Percentiles rank a stretch among this genome's conserved stretches.
Conservation (phyloP, 768 basidiomycete species). For the Amanita muscaria region DNA sequence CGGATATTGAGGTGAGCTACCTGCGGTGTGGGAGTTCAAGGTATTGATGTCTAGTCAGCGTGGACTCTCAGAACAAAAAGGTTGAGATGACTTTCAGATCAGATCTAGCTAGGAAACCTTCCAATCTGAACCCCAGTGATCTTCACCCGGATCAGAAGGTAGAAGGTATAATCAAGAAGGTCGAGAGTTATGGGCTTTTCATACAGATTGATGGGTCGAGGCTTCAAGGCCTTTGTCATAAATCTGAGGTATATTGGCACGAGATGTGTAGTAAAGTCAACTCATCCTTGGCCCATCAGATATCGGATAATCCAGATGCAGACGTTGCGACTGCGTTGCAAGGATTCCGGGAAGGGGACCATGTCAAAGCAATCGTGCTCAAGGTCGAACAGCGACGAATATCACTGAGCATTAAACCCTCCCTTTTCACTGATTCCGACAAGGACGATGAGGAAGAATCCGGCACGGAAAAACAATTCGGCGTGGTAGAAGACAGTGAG, state of each 20-base stretch:
- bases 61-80: constrained; percentile 63
- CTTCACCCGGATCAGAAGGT: constrained; percentile 77
- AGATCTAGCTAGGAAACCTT: constrained; percentile 32
- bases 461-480: constrained; percentile 9
- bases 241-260: constrained; percentile 61
- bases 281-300: constrained; percentile 31
- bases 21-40: not conserved
- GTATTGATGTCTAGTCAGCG: constrained; percentile 31
- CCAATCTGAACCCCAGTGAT: constrained; percentile 38
- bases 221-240: constrained; percentile 87
- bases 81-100: constrained; percentile 89
- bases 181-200: constrained; percentile 91
- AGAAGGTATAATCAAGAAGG: constrained; percentile 65
- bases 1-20: constrained; percentile 63
- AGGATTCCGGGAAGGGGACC: constrained; percentile 81
- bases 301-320: constrained; percentile 81
- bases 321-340: constrained; percentile 71
- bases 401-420: constrained; percentile 85
- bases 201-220: constrained; percentile 81
- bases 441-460: constrained; percentile 14
- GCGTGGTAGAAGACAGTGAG: constrained; percentile 15
- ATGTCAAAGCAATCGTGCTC: constrained; percentile 70
- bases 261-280: not conserved
- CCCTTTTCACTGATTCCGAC: constrained; percentile 53
- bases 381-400: constrained; percentile 69